Conservation (phyloP, 768 basidiomycete genomes). For the Pisolithus marmoratus region DNA sequence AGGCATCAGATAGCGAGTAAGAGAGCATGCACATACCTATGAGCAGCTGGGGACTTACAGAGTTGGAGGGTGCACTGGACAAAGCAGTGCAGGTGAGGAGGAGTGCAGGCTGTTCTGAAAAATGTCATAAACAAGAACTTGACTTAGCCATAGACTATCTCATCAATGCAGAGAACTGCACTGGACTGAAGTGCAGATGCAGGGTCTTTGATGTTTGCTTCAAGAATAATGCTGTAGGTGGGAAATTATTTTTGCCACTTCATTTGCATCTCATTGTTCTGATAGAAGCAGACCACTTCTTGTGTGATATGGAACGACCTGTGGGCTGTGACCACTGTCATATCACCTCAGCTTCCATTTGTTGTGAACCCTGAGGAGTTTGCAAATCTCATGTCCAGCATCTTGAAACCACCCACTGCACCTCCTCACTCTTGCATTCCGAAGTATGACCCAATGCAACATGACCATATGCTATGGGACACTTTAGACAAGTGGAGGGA, state of each 20-base stretch:
- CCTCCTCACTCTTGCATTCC: conserved; percentile 26
- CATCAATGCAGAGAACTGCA: conserved; percentile 20
- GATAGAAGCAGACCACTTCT: background rate
- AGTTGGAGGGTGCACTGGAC: background rate
- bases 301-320: background rate
- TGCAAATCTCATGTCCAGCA: background rate
- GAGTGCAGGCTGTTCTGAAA: conserved; percentile 1
- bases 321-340: background rate
- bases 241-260: background rate
- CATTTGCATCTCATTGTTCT: background rate
- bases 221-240: background rate
- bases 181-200: conserved; percentile 4
- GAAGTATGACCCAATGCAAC: conserved; percentile 5
- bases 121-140: conserved; percentile 4
- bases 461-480: background rate
- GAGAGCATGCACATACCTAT: too few species aligned
- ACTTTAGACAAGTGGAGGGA: conserved; percentile 13
- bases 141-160: conserved; percentile 21
- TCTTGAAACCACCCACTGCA: conserved; percentile 24
- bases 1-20: conserved; percentile 12
- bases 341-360: background rate
- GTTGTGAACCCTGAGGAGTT: background rate
- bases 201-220: background rate
- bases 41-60: conserved; percentile 3
- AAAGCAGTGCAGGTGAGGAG: background rate